These are phyloP conservation scores for Skeletonema costatum DNA, from an alignment of 108 stramenopile species.

Conservation along the genomic window DNA sequence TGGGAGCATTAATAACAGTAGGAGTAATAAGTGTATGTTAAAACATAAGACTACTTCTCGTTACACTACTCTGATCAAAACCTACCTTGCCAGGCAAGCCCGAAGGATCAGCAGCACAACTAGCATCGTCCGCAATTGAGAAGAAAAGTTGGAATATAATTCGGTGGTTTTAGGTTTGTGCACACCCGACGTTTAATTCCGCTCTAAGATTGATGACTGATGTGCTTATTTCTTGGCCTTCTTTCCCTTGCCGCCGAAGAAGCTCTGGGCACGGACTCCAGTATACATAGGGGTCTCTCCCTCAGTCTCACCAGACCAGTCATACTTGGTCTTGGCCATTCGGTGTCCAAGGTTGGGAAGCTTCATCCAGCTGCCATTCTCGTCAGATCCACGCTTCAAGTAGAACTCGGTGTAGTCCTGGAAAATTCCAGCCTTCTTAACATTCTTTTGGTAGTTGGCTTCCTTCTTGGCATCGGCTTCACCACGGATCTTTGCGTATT, in stretches of 20 bases:
- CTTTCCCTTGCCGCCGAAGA: not conserved
- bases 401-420: slow-evolving; percentile 82
- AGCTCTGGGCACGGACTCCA: slow-evolving; percentile 15
- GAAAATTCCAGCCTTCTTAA: slow-evolving; percentile 84
- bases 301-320: slow-evolving; percentile 56
- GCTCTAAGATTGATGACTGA: not conserved
- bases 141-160: not conserved
- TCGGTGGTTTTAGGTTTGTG: not conserved
- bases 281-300: slow-evolving; percentile 34
- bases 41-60: not conserved
- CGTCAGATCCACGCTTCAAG: slow-evolving; percentile 74
- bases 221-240: slow-evolving; percentile 18
- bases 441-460: slow-evolving; percentile 77
- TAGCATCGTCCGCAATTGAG: not conserved
- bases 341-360: slow-evolving; percentile 70
- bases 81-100: not conserved
- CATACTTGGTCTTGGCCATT: slow-evolving; percentile 88
- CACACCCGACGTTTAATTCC: not conserved
- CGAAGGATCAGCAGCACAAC: not conserved
- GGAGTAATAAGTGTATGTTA: too few species aligned
- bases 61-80: not conserved
- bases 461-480: slow-evolving; percentile 66
- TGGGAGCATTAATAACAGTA: not conserved
- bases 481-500: slow-evolving; percentile 75
- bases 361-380: slow-evolving; percentile 62